Evolutionary conservation across 1,284 basidiomycete genomes (phyloP).

Genomic region (Cutaneotrichosporon spelunceum): DNA sequence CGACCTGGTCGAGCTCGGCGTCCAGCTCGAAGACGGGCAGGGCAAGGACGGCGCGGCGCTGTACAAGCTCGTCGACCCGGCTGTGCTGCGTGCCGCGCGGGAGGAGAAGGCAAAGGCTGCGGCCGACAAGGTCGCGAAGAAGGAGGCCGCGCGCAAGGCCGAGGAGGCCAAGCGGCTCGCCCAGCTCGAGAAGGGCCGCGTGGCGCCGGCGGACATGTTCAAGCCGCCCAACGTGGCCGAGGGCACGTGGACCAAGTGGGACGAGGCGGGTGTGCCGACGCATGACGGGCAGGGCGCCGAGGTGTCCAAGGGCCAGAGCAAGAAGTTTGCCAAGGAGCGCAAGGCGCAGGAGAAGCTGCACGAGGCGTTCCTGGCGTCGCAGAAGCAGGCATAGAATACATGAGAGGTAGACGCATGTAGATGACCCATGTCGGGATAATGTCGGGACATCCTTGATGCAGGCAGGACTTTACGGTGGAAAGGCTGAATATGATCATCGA

Average conservation of each 20-base stretch:
- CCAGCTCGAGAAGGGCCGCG: constrained; percentile 78
- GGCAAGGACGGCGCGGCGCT: constrained; percentile 89
- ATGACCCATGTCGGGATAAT: no score
- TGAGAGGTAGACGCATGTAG: no score
- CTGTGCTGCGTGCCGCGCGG: constrained; percentile 73
- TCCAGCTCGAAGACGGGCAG: constrained; percentile 88
- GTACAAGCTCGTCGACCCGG: constrained; percentile 85
- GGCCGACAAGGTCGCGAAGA: constrained; percentile 76
- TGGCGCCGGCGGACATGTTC: constrained; percentile 76
- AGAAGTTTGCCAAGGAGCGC: constrained; percentile 78
- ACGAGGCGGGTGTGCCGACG: constrained; percentile 77
- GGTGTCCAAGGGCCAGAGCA: constrained; percentile 74
- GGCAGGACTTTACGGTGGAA: no score
- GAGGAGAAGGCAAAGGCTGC: constrained; percentile 80
- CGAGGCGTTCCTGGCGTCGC: constrained; percentile 58
- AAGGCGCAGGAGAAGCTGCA: constrained; percentile 73
- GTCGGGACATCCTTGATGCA: no score
- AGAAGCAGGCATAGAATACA: neutral
- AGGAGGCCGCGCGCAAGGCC: constrained; percentile 68
- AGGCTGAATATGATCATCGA: no score
- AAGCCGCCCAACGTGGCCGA: constrained; percentile 71
- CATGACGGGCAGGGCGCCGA: constrained; percentile 80
- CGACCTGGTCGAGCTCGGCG: constrained; percentile 86
- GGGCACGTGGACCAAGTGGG: constrained; percentile 72
- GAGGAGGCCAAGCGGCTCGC: constrained; percentile 70